Evolutionary conservation across 2,329 filamentous ascomycete species (phyloP).

Genomic region (Alternaria tenuissima): DNA sequence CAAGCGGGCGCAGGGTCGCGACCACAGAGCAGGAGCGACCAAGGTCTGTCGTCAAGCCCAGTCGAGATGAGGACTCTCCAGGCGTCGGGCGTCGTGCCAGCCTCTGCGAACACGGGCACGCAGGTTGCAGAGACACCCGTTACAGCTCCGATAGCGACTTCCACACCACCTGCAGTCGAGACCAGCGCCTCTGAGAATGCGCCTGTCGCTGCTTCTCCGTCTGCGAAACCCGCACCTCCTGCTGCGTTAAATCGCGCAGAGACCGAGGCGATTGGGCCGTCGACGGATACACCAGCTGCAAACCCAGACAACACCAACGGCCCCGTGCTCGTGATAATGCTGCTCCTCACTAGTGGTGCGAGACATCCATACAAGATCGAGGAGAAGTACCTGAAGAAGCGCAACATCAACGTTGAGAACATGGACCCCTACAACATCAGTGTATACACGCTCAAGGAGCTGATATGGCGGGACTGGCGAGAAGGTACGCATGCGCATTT

Average conservation of each 20-base stretch:
- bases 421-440: conserved; percentile 88
- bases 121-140: conserved; percentile 26
- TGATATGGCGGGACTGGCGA: conserved; percentile 92
- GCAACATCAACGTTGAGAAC: conserved; percentile 78
- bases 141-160: conserved; percentile 21
- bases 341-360: conserved; percentile 82
- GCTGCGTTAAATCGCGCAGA: conserved; percentile 46
- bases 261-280: conserved; percentile 58
- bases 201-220: conserved; percentile 22
- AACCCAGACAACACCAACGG: conserved; percentile 51
- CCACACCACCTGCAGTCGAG: conserved; percentile 22
- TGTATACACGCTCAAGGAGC: conserved; percentile 91
- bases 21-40: conserved; percentile 31
- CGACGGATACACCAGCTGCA: conserved; percentile 53
- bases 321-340: conserved; percentile 73
- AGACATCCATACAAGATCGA: conserved; percentile 91
- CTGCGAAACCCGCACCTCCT: conserved; percentile 35
- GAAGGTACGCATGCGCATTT: conserved; percentile 60
- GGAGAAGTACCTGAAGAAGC: conserved; percentile 81
- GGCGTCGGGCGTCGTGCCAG: conserved; percentile 27
- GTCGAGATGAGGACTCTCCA: conserved; percentile 48
- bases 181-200: conserved; percentile 19
- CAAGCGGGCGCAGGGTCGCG: conserved; percentile 29
- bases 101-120: conserved; percentile 24
- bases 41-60: conserved; percentile 34